Percentiles rank a stretch among this genome's conserved stretches.
These are phyloP conservation scores for Primulina eburnea DNA, from an alignment of 257 asterid genomes.

Conservation along the genomic window DNA sequence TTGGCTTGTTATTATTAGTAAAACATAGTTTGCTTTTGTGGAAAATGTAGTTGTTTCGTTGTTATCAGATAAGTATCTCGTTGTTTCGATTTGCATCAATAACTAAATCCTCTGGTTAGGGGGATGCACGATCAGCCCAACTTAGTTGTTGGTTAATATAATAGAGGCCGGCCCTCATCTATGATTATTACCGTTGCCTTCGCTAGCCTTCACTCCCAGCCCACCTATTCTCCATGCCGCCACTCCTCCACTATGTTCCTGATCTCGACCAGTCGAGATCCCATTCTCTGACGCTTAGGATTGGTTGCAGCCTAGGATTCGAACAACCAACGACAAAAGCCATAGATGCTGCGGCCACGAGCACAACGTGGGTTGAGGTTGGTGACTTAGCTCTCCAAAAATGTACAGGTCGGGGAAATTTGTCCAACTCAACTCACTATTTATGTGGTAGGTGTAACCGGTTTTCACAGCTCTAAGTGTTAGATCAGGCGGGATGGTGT, in stretches of 20 bases:
- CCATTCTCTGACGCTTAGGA: too few relatives aligned
- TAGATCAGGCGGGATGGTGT: too few relatives aligned
- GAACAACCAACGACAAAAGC: too few relatives aligned
- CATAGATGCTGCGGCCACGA: too few relatives aligned
- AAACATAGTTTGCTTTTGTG: not conserved
- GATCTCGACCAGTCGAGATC: not conserved
- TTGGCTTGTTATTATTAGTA: not conserved
- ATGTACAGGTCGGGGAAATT: too few relatives aligned
- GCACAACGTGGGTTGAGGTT: not conserved
- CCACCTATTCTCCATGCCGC: not conserved
- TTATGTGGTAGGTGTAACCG: too few relatives aligned
- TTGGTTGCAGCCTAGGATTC: too few relatives aligned
- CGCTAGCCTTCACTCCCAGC: not conserved
- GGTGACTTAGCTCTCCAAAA: not conserved
- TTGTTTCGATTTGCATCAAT: not conserved
- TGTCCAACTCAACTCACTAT: too few relatives aligned
- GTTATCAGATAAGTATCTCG: not conserved
- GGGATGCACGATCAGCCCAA: not conserved
- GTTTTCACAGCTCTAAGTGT: too few relatives aligned
- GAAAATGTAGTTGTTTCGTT: not conserved
- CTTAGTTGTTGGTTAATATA: not conserved
- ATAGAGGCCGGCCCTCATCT: not conserved
- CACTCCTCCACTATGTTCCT: not conserved
- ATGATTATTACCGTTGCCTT: not conserved
- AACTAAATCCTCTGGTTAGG: not conserved